These are phyloP conservation scores for Fusarium sp. DNA, from an alignment of 2,329 filamentous ascomycete genomes.

Conservation along the genomic window DNA sequence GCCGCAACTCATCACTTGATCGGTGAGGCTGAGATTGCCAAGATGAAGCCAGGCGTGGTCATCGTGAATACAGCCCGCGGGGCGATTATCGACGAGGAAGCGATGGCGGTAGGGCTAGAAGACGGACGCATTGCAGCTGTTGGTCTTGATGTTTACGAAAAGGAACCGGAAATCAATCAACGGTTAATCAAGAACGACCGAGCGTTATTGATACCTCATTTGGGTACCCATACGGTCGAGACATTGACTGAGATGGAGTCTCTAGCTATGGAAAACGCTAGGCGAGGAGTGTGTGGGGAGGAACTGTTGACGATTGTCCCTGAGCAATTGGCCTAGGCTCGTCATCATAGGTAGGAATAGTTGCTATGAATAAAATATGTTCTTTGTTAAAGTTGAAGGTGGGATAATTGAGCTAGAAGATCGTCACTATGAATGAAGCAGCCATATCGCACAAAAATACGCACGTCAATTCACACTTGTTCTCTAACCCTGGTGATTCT, in stretches of 20 bases:
- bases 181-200: conserved; percentile 65
- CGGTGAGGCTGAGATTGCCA: conserved; percentile 56
- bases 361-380: neutral
- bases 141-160: conserved; percentile 65
- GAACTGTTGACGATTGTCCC: conserved; percentile 32
- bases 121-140: conserved; percentile 61
- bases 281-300: conserved; percentile 26
- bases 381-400: no score
- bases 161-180: conserved; percentile 67
- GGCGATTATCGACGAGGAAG: conserved; percentile 63
- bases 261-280: conserved; percentile 44
- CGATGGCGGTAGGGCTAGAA: conserved; percentile 61
- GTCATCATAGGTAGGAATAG: neutral
- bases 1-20: conserved; percentile 62
- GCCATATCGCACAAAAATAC: neutral
- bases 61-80: conserved; percentile 66
- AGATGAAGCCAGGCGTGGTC: conserved; percentile 64
- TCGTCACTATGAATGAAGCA: neutral
- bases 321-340: conserved; percentile 8
- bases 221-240: conserved; percentile 71
- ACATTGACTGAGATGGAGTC: conserved; percentile 44
- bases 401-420: no score
- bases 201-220: conserved; percentile 70
- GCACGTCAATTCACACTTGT: neutral
- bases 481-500: neutral